Base-by-base conservation (phyloP, 192 early-diverging fungal species). In the Rhizophagus sp. region DNA sequence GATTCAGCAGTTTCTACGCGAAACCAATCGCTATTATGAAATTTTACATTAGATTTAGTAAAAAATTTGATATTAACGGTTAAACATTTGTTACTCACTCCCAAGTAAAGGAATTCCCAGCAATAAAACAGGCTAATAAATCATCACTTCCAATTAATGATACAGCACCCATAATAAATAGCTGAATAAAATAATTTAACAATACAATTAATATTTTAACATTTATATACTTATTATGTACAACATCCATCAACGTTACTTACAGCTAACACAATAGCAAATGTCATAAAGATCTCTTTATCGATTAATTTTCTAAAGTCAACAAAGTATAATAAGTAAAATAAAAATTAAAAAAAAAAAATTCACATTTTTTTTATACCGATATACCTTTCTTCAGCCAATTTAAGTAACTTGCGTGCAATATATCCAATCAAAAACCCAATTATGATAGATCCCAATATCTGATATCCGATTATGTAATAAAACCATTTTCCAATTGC, bases 401-500 rank as follows among this genome's bases (percentile, higher is more conserved):
- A 86, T 57, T 89, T 84, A 57, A 98, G 88, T 0, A 89, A 68
- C 39, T 91, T 90, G 17, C 93, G 84, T 11, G 90, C 90, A 6
- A 88, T 74, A 41, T 87, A 95, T 0, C 96, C 96, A 22, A 95
- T 86, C 9, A 92, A 36, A 19, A 84, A 81, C 22, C 96, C 97
- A 77, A 97, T 88, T 4, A 92, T 78, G 2, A 88, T 83, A 2
- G 92, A 92, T 11, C 96, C 70, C 0, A 92, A 25, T 11, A 98
- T 89, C 62, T 97, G 90, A 81, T 97, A 98, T 1, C 82, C 87
- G 79, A 93, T 87, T 19, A 91, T 88, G 70, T 87, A 83, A 44
- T 90, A 90, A 49, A 92, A 79, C 95, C 95, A 97, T 50, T 91
- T 88, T 17, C 87, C 89, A 61, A 97, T 81, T 11, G 93, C 95